Conservation (phyloP, 148 eudicot species). For the Rhododendron vialii region DNA sequence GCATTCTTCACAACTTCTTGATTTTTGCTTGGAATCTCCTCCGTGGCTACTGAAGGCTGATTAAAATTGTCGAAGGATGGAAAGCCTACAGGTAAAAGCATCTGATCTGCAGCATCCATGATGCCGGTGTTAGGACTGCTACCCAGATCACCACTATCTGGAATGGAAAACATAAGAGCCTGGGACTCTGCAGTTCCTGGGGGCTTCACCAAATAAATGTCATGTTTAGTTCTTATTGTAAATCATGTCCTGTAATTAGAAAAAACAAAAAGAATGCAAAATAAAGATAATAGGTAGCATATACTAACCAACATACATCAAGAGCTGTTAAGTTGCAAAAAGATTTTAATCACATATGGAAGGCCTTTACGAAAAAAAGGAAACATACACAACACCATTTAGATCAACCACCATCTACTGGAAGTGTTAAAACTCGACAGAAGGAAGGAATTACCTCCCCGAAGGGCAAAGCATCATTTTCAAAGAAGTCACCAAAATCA, state of each 20-base stretch:
- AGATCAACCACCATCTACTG: neutral
- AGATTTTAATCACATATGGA: neutral
- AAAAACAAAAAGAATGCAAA: neutral
- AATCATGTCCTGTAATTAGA: neutral
- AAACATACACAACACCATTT: neutral
- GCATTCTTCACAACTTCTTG: conserved; percentile 48
- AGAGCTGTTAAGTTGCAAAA: neutral
- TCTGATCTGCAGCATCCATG: conserved; percentile 79
- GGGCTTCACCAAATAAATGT: conserved; percentile 64
- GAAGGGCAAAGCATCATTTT: conserved; percentile 75
- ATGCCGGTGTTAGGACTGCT: conserved; percentile 58
- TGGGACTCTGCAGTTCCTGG: conserved; percentile 93
- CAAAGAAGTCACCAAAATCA: conserved; percentile 93
- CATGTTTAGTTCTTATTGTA: conserved; percentile 17
- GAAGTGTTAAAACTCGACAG: neutral
- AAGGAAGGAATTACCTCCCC: conserved; percentile 67
- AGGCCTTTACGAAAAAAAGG: neutral
- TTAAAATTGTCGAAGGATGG: conserved; percentile 68
- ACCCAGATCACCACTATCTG: conserved; percentile 65
- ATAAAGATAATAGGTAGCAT: neutral
- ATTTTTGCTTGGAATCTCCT: conserved; percentile 58
- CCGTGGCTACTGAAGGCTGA: conserved; percentile 45
- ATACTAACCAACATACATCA: neutral
- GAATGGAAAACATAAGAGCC: conserved; percentile 51
- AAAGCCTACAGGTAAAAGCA: conserved; percentile 57